Base-by-base conservation (phyloP, 139 green algal genomes). In the Pycnococcus provasolii region DNA sequence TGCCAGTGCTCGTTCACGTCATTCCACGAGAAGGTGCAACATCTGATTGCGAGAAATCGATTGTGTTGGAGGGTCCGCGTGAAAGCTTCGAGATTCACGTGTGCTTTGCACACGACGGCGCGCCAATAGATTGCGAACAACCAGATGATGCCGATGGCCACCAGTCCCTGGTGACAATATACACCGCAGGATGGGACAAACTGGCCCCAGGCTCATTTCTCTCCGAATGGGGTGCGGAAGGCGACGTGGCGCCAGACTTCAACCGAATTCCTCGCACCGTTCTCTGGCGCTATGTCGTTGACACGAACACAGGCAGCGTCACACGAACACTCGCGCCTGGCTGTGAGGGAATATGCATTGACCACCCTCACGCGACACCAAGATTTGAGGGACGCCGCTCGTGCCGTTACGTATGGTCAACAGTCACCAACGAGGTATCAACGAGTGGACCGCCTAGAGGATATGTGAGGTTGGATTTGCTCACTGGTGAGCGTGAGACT, bases 341-440 rank as follows among this genome's bases (percentile, higher is more conserved):
- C 9, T 60, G 51, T 39, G 63, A 70, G 13, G 40, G 44, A 2
- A n/a, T 70, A 3, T 71, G 65, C 53, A 64, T 63, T 1, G 65
- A 71, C 42, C 65, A 71, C 53, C 65, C 65, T 42, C 65, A 71
- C 52, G 65, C 64, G 3, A 64, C 53, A n/a, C 65, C 65, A 9
- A 15, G 63, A 15, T 70, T 52, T 40, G 63, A 70, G 50, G 63
- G 63, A 26, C 41, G 42, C 37, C 51, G 51, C 2, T 53, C 63
- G 53, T 71, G 53, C 42, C 52, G 65, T 6, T 71, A 64, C 65
- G 53, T 64, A 1, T 71, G 64, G 53, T 42, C 53, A 13, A 53
- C 52, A 9, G 26, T 64, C 4, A 45, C 53, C 40, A 63, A 63
- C 65, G 42, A 54, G 45, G 4, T 26, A 7, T 11, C 8, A 42